phyloP scores from a whole-genome alignment of 805 yeast species.

The Saturnispora halmiae region DNA sequence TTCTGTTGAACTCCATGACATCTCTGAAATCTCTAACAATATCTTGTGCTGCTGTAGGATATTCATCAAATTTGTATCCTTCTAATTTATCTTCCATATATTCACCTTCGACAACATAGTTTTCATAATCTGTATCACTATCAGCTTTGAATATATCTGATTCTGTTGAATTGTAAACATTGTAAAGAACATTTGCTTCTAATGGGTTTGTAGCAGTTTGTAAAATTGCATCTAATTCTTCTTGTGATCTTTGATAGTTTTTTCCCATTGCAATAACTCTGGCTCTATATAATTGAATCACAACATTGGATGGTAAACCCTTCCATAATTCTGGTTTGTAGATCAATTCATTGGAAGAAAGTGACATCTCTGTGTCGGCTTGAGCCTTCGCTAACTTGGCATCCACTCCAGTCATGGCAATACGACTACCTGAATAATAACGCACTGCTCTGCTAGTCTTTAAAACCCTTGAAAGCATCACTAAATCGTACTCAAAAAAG shows the following conservation, averaged over 20 bases:
- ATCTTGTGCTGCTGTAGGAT: slow-evolving; percentile 64
- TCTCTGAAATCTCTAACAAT: slow-evolving; percentile 63
- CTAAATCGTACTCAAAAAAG: not conserved
- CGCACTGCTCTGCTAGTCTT: too few species aligned
- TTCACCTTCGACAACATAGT: slow-evolving; percentile 30
- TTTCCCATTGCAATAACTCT: slow-evolving; percentile 46
- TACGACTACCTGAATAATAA: slow-evolving; percentile 1
- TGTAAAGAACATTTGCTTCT: slow-evolving; percentile 22
- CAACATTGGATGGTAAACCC: slow-evolving; percentile 54
- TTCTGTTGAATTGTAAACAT: slow-evolving; percentile 35
- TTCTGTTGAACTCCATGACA: slow-evolving; percentile 65
- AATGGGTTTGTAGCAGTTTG: slow-evolving; percentile 30
- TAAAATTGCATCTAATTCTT: slow-evolving; percentile 49
- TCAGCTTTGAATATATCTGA: slow-evolving; percentile 35
- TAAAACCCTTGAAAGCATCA: slow-evolving; percentile 4
- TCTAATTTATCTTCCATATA: slow-evolving; percentile 24
- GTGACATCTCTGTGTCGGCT: slow-evolving; percentile 10
- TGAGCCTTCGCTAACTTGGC: slow-evolving; percentile 12
- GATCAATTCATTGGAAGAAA: slow-evolving; percentile 23
- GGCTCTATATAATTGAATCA: slow-evolving; percentile 51
- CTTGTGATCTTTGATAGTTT: slow-evolving; percentile 38
- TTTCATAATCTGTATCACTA: slow-evolving; percentile 34
- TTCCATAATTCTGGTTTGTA: slow-evolving; percentile 64
- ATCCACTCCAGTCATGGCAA: slow-evolving; percentile 8
- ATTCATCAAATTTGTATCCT: slow-evolving; percentile 53